These are phyloP conservation scores for Aegle marmelos DNA, from an alignment of 345 rosid genomes.

Conservation along the genomic window DNA sequence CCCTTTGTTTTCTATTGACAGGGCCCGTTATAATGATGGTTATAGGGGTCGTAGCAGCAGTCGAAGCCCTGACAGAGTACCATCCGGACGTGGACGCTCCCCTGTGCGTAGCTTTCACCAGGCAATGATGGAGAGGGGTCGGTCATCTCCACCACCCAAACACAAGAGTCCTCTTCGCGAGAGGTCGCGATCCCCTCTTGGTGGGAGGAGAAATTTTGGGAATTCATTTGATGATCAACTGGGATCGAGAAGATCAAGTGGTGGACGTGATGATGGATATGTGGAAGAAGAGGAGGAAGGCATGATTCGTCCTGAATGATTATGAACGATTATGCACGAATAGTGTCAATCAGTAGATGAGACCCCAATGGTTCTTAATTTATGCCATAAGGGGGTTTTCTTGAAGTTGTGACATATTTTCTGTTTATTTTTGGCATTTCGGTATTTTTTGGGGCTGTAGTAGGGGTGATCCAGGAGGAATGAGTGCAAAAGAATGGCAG, in stretches of 20 bases:
- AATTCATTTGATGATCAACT: not conserved
- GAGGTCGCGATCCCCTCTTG: slow-evolving; percentile 26
- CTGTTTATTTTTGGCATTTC: not conserved
- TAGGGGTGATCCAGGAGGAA: not conserved
- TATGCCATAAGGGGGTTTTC: not conserved
- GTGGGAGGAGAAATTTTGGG: slow-evolving; percentile 6
- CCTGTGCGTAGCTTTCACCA: slow-evolving; percentile 72
- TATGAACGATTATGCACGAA: not conserved
- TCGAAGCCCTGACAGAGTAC: slow-evolving; percentile 51
- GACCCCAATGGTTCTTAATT: not conserved
- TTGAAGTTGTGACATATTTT: not conserved
- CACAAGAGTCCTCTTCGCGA: slow-evolving; percentile 11
- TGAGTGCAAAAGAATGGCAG: not conserved
- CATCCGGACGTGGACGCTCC: slow-evolving; percentile 35
- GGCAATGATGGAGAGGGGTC: slow-evolving; percentile 51
- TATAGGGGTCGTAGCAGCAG: slow-evolving; percentile 29
- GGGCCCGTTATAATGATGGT: slow-evolving; percentile 25
- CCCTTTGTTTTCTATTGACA: not conserved
- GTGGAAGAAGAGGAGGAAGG: slow-evolving; percentile 49
- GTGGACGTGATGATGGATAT: too few relatives aligned
- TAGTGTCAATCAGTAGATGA: not conserved
- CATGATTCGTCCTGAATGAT: slow-evolving; percentile 30
- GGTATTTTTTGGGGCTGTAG: not conserved
- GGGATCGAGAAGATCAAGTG: slow-evolving; percentile 3
- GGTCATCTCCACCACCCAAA: slow-evolving; percentile 12